Evolutionary conservation across 1,139 yeast genomes (phyloP).

Genomic region (Blastobotrys capitulatus): DNA sequence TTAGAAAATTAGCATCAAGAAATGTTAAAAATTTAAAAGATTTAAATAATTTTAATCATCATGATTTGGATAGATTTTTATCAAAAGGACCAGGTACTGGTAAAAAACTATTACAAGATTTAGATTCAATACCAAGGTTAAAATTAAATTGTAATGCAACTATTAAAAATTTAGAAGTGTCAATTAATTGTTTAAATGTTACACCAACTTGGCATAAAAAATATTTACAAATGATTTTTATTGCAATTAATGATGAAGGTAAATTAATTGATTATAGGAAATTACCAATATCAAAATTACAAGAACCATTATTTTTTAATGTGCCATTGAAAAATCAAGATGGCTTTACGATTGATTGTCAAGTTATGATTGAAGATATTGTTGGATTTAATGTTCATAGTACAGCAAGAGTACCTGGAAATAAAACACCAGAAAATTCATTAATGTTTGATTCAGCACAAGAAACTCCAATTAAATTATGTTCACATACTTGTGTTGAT

Average conservation of each 20-base stretch:
- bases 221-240: neutral
- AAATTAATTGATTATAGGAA: neutral
- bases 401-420: neutral
- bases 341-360: neutral
- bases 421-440: neutral
- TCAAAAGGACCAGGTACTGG: slow-evolving; percentile 1
- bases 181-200: neutral
- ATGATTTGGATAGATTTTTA: slow-evolving; percentile 3
- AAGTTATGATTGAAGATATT: neutral
- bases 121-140: neutral
- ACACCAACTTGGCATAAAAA: neutral
- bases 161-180: neutral
- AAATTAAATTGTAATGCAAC: neutral
- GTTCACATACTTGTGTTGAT: slow-evolving; percentile 2
- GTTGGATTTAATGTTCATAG: neutral
- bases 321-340: neutral
- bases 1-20: slow-evolving; percentile 1
- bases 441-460: too few species aligned
- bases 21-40: neutral
- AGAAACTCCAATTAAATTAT: neutral
- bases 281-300: neutral
- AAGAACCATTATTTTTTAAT: neutral
- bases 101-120: neutral
- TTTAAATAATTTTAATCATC: neutral
- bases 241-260: neutral